Conservation (phyloP, 192 early-diverging fungal species). For the Coemansia reversa region DNA sequence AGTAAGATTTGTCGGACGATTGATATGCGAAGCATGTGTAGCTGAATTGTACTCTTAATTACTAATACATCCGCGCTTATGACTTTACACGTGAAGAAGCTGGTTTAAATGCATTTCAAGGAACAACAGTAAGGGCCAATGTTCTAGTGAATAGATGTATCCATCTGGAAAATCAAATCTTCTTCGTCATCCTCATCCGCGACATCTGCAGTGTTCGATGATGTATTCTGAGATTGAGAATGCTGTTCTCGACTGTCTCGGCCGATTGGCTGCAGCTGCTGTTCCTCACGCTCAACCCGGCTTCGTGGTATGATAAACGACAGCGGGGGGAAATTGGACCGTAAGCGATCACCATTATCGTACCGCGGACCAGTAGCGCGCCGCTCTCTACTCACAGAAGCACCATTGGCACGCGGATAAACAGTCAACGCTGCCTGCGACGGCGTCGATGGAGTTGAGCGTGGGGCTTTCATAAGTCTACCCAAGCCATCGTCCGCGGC, state of each 20-base stretch:
- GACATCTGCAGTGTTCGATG: not conserved
- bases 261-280: not conserved
- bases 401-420: not conserved
- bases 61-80: not conserved
- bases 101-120: not conserved
- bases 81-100: not conserved
- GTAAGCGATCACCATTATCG: constrained; percentile 14
- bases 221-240: not conserved
- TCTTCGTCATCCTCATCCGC: constrained; percentile 36
- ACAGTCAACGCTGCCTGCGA: constrained; percentile 6
- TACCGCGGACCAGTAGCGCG: not conserved
- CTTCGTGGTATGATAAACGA: constrained; percentile 50
- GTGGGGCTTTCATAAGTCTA: constrained; percentile 15
- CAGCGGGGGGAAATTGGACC: constrained; percentile 50
- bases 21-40: not conserved
- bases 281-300: constrained; percentile 14
- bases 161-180: constrained; percentile 54
- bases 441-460: constrained; percentile 41
- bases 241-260: not conserved
- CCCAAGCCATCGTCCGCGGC: constrained; percentile 12
- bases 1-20: not conserved
- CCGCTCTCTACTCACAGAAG: not conserved
- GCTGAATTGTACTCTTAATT: not conserved
- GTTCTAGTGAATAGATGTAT: constrained; percentile 21
- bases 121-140: not conserved